phyloP scores from a whole-genome alignment of 2,329 filamentous ascomycete genomes.

The Talaromyces sp. region DNA sequence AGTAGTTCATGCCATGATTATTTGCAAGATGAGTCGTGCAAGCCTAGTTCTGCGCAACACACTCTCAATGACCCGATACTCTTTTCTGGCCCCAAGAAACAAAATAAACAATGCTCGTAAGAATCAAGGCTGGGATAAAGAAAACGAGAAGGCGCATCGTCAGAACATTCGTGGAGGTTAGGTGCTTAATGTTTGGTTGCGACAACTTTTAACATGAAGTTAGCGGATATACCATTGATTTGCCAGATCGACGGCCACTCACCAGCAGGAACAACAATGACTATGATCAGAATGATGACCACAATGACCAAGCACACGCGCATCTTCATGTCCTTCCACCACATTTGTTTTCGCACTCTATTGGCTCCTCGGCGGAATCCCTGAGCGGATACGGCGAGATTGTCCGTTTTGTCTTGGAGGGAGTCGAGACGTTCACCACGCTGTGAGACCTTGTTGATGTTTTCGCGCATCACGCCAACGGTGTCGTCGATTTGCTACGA shows the following conservation, averaged over 20 bases:
- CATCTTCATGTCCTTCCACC: constrained; percentile 99
- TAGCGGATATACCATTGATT: background rate
- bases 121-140: constrained; percentile 17
- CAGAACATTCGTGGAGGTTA: constrained; percentile 23
- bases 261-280: constrained; percentile 94
- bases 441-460: constrained; percentile 94
- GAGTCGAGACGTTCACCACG: constrained; percentile 84
- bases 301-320: constrained; percentile 90
- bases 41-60: background rate
- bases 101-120: constrained; percentile 19
- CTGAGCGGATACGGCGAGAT: constrained; percentile 85
- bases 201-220: constrained; percentile 33
- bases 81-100: constrained; percentile 16
- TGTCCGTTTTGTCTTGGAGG: constrained; percentile 88
- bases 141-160: constrained; percentile 28
- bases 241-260: background rate
- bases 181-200: constrained; percentile 39
- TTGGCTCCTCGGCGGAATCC: constrained; percentile 96
- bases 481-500: constrained; percentile 99
- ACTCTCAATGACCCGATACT: background rate
- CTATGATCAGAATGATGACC: constrained; percentile 81
- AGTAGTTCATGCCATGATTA: constrained; percentile 4
- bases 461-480: constrained; percentile 90
- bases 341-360: constrained; percentile 94
- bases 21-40: constrained; percentile 4